These are phyloP conservation scores for Fusarium metavorans DNA, from an alignment of 2,329 filamentous ascomycete species.

Conservation along the genomic window DNA sequence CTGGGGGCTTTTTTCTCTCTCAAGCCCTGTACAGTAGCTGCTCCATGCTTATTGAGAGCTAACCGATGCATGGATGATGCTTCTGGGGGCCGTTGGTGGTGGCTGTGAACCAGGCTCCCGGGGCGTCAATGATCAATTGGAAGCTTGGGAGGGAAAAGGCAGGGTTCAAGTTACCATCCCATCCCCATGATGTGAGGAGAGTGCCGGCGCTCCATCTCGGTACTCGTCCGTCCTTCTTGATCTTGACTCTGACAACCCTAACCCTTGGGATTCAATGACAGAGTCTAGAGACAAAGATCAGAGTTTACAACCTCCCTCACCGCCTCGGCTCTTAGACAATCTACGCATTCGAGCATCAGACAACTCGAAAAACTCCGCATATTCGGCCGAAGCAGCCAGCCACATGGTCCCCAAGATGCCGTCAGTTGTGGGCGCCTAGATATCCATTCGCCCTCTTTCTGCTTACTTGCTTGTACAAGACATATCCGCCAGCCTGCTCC, in stretches of 20 bases:
- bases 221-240: background rate
- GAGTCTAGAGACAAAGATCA: background rate
- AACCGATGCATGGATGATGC: background rate
- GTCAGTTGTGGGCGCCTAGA: slow-evolving; percentile 7
- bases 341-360: background rate
- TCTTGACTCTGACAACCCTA: slow-evolving; percentile 9
- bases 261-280: slow-evolving; percentile 11
- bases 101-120: background rate
- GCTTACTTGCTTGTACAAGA: slow-evolving; percentile 8
- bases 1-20: background rate
- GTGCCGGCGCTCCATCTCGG: background rate
- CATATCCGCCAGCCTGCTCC: slow-evolving; percentile 20
- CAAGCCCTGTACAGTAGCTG: background rate
- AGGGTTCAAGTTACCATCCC: background rate
- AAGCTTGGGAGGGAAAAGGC: background rate
- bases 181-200: background rate
- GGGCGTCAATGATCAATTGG: background rate
- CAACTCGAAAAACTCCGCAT: background rate
- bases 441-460: slow-evolving; percentile 9
- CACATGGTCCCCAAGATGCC: background rate
- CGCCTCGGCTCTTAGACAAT: slow-evolving; percentile 5
- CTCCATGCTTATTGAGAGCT: background rate
- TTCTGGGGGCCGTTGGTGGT: background rate
- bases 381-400: background rate
- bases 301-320: background rate